These are phyloP conservation scores for Hygrophoropsis aurantiaca DNA, from an alignment of 768 basidiomycete species.

Conservation along the genomic window DNA sequence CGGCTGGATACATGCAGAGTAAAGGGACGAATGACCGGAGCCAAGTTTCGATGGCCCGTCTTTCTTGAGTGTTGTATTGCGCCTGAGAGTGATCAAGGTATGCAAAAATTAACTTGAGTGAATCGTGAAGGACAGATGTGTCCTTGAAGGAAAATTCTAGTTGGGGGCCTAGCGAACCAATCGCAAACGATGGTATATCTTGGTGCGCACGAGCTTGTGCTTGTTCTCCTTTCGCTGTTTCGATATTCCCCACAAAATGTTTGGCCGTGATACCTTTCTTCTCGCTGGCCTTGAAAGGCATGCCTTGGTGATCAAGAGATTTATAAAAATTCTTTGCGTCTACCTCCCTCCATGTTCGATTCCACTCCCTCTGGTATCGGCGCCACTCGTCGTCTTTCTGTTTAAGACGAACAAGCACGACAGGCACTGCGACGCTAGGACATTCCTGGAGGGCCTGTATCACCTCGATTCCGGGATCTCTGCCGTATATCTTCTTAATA, in stretches of 20 bases:
- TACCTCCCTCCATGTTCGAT: conserved; percentile 93
- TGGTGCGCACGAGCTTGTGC: conserved; percentile 31
- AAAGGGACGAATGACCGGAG: conserved; percentile 81
- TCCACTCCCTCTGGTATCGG: conserved; percentile 91
- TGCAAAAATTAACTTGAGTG: conserved; percentile 84
- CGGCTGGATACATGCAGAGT: conserved; percentile 68
- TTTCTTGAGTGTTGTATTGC: conserved; percentile 73
- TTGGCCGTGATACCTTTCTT: conserved; percentile 90
- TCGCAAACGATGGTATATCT: conserved; percentile 36
- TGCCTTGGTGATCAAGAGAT: conserved; percentile 93
- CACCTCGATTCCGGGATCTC: conserved; percentile 72
- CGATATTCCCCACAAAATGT: conserved; percentile 79
- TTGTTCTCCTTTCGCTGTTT: conserved; percentile 64
- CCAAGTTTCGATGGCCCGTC: conserved; percentile 82
- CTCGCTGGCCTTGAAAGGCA: conserved; percentile 92
- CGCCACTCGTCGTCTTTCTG: conserved; percentile 98
- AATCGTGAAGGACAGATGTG: conserved; percentile 79
- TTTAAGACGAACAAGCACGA: conserved; percentile 85
- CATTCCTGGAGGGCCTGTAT: conserved; percentile 88
- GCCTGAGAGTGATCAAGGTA: conserved; percentile 87
- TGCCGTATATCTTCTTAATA: conserved; percentile 92
- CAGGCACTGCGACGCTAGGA: conserved; percentile 87
- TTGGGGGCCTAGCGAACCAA: conserved; percentile 61
- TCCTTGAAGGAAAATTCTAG: conserved; percentile 80
- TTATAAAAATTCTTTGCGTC: conserved; percentile 99